These are phyloP conservation scores for Solanum ossicruentum DNA, from an alignment of 257 asterid species.

Conservation along the genomic window DNA sequence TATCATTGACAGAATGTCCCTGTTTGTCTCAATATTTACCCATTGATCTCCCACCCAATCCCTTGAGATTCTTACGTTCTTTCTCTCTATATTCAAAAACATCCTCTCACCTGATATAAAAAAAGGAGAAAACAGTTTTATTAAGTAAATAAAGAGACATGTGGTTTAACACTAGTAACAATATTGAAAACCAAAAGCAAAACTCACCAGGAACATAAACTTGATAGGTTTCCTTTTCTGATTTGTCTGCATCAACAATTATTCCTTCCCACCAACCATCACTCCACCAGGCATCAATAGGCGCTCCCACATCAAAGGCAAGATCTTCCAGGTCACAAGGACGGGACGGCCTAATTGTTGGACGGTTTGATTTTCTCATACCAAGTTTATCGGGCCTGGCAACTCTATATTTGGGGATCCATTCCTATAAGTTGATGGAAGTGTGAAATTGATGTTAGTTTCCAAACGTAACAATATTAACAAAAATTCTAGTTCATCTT, in stretches of 20 bases:
- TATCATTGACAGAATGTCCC: slow-evolving; percentile 38
- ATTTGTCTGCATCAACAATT: slow-evolving; percentile 21
- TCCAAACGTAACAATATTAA: not conserved
- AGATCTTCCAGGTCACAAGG: slow-evolving; percentile 16
- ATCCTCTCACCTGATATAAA: slow-evolving; percentile 62
- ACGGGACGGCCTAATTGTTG: slow-evolving; percentile 57
- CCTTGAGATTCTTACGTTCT: slow-evolving; percentile 61
- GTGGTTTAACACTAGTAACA: not conserved
- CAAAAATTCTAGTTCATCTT: not conserved
- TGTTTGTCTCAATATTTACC: slow-evolving; percentile 65
- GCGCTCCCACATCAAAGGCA: slow-evolving; percentile 53
- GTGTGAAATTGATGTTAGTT: not conserved
- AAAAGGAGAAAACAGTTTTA: not conserved
- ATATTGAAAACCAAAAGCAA: not conserved
- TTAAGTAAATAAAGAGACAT: not conserved
- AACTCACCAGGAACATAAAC: slow-evolving; percentile 70
- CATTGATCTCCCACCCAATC: slow-evolving; percentile 85
- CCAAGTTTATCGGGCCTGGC: slow-evolving; percentile 79
- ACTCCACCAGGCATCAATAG: slow-evolving; percentile 94
- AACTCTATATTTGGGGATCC: slow-evolving; percentile 62
- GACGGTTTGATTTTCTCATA: slow-evolving; percentile 59
- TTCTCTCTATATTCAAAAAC: slow-evolving; percentile 31
- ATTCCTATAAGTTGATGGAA: slow-evolving; percentile 40
- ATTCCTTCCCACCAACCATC: slow-evolving; percentile 99
- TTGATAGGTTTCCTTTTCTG: slow-evolving; percentile 32